Percentiles rank a stretch among this genome's conserved stretches.
These are phyloP conservation scores for Podospora pseudopauciseta DNA, from an alignment of 495 filamentous ascomycete species.

Conservation along the genomic window DNA sequence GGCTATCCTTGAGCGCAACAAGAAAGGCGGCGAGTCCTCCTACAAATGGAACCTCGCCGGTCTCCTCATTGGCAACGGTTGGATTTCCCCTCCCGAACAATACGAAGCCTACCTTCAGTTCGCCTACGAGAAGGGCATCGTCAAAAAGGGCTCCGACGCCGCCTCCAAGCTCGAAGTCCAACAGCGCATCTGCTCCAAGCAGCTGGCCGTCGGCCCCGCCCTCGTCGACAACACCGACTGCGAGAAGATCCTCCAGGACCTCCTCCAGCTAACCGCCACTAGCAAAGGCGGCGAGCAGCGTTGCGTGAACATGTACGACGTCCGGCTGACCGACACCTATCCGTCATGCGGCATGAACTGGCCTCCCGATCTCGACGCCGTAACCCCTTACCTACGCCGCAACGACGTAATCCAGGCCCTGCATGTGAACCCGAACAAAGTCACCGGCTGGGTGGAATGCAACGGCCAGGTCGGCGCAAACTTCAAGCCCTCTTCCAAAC, in stretches of 20 bases:
- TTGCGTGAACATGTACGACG: slow-evolving; percentile 94
- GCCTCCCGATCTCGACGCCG: slow-evolving; percentile 74
- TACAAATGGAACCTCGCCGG: slow-evolving; percentile 77
- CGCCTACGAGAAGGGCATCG: slow-evolving; percentile 67
- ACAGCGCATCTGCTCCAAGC: slow-evolving; percentile 53
- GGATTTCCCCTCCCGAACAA: slow-evolving; percentile 87
- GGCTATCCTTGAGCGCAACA: slow-evolving; percentile 82
- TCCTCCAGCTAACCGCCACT: slow-evolving; percentile 59
- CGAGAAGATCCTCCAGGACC: slow-evolving; percentile 66
- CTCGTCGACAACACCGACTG: slow-evolving; percentile 66
- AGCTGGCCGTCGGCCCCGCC: slow-evolving; percentile 59
- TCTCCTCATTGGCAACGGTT: slow-evolving; percentile 92
- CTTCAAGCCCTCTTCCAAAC: slow-evolving; percentile 65
- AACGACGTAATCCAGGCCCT: slow-evolving; percentile 75
- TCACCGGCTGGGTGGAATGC: slow-evolving; percentile 89
- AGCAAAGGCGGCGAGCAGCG: slow-evolving; percentile 42
- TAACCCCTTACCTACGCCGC: slow-evolving; percentile 81
- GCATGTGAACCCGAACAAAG: slow-evolving; percentile 76
- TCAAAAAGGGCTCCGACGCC: slow-evolving; percentile 60
- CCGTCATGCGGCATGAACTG: slow-evolving; percentile 91
- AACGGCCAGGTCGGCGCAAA: slow-evolving; percentile 65
- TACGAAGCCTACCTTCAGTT: slow-evolving; percentile 84
- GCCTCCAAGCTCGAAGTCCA: slow-evolving; percentile 56
- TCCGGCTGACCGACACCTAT: slow-evolving; percentile 70
- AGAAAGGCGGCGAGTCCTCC: slow-evolving; percentile 32